Evolutionary conservation across 2,329 filamentous ascomycete genomes (phyloP).

Genomic region (Hyphodiscus sp.): DNA sequence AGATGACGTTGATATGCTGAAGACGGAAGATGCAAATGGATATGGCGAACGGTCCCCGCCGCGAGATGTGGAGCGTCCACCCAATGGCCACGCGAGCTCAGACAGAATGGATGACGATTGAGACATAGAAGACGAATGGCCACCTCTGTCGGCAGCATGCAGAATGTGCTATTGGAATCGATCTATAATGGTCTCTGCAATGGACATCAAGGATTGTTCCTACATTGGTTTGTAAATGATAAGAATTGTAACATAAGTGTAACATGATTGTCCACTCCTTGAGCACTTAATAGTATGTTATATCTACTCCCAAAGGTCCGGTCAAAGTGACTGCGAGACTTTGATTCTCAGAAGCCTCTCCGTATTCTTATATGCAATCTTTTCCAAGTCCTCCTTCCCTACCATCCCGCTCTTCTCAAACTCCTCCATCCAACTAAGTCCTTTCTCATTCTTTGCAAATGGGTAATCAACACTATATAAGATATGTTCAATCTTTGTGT

Average conservation of each 20-base stretch:
- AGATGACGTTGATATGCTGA: slow-evolving; percentile 4
- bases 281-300: background rate
- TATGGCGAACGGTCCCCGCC: slow-evolving; percentile 14
- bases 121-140: background rate
- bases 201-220: too few species aligned
- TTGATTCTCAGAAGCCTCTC: slow-evolving; percentile 34
- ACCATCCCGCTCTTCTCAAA: slow-evolving; percentile 43
- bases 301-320: background rate
- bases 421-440: slow-evolving; percentile 40
- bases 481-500: slow-evolving; percentile 41
- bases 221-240: too few species aligned
- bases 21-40: slow-evolving; percentile 5
- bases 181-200: too few species aligned
- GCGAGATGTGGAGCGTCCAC: slow-evolving; percentile 1
- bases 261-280: too few species aligned
- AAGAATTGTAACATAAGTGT: too few species aligned
- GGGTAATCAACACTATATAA: slow-evolving; percentile 52
- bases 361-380: slow-evolving; percentile 43
- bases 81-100: background rate
- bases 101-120: slow-evolving; percentile 18
- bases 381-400: slow-evolving; percentile 39
- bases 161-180: background rate
- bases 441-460: slow-evolving; percentile 43
- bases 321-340: background rate
- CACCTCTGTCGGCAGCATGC: background rate